Conservation (phyloP, 257 asterid species). For the Forsythia viridissima region DNA sequence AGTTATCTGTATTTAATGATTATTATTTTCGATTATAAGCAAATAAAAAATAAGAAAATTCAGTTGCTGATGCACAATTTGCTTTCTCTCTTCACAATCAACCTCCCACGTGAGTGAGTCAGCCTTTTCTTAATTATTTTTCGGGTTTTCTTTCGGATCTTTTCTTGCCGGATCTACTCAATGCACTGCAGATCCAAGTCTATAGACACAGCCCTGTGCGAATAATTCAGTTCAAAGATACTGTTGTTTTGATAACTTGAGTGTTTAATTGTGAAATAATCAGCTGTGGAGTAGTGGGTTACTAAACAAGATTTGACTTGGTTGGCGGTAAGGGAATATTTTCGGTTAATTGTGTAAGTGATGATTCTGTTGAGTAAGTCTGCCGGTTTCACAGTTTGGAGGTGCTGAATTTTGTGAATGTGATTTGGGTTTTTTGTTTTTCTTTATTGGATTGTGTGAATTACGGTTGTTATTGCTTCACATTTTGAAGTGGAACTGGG, state of each 20-base stretch:
- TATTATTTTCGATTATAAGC: background rate
- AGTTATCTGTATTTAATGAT: background rate
- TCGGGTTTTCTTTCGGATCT: slow-evolving; percentile 31
- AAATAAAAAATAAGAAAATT: background rate
- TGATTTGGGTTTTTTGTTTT: slow-evolving; percentile 6
- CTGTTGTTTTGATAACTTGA: slow-evolving; percentile 14
- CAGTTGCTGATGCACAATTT: slow-evolving; percentile 50
- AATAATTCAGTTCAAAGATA: background rate
- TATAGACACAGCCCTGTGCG: background rate
- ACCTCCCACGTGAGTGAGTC: slow-evolving; percentile 64
- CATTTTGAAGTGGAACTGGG: slow-evolving; percentile 22
- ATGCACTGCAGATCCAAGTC: slow-evolving; percentile 42
- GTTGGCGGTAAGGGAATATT: background rate
- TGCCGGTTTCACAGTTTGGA: slow-evolving; percentile 19
- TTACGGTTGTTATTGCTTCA: slow-evolving; percentile 25
- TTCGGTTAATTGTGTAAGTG: slow-evolving; percentile 13
- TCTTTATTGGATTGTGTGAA: slow-evolving; percentile 17
- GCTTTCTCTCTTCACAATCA: slow-evolving; percentile 60
- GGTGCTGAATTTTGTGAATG: slow-evolving; percentile 28
- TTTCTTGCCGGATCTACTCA: slow-evolving; percentile 36
- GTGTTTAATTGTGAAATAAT: slow-evolving; percentile 21
- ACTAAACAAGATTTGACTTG: background rate
- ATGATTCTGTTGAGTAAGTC: slow-evolving; percentile 21
- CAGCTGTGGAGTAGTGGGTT: slow-evolving; percentile 32
- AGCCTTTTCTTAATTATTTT: slow-evolving; percentile 33